These are phyloP conservation scores for Glonium stellatum DNA, from an alignment of 495 filamentous ascomycete genomes.

Conservation along the genomic window DNA sequence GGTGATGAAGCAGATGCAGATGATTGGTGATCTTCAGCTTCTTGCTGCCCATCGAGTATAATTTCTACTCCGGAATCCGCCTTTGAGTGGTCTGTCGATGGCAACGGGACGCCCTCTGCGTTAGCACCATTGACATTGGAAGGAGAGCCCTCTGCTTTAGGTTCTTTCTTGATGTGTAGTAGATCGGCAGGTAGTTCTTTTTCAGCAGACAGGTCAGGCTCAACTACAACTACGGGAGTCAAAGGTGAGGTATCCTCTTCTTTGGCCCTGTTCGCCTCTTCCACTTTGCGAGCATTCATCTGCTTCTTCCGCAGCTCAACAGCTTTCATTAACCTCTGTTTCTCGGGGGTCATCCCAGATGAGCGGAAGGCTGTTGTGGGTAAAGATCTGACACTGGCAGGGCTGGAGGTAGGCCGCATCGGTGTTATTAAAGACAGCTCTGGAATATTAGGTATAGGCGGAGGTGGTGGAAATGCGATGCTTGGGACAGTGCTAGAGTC, in stretches of 20 bases:
- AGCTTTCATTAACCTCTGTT: constrained; percentile 86
- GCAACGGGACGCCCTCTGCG: not conserved
- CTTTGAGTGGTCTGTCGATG: not conserved
- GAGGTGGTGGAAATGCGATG: constrained; percentile 32
- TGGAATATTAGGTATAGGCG: constrained; percentile 34
- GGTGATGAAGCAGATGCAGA: constrained; percentile 25
- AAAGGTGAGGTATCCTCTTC: not conserved
- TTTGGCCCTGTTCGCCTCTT: constrained; percentile 8
- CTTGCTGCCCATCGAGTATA: constrained; percentile 3
- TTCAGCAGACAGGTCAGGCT: not conserved
- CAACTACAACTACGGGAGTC: not conserved
- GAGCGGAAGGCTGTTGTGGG: constrained; percentile 39
- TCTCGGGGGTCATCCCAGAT: constrained; percentile 74
- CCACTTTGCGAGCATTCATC: constrained; percentile 21
- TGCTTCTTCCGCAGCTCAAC: constrained; percentile 81
- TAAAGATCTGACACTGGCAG: constrained; percentile 42
- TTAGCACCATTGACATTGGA: not conserved
- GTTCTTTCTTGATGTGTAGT: not conserved
- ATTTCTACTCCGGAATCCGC: constrained; percentile 16
- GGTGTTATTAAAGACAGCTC: constrained; percentile 42
- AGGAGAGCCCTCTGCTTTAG: not conserved
- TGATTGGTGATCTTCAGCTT: constrained; percentile 22
- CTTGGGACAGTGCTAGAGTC: constrained; percentile 24
- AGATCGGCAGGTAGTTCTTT: not conserved
- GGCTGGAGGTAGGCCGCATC: constrained; percentile 48